Base-by-base conservation (phyloP, 768 basidiomycete species). In the Suillus ampliporus region DNA sequence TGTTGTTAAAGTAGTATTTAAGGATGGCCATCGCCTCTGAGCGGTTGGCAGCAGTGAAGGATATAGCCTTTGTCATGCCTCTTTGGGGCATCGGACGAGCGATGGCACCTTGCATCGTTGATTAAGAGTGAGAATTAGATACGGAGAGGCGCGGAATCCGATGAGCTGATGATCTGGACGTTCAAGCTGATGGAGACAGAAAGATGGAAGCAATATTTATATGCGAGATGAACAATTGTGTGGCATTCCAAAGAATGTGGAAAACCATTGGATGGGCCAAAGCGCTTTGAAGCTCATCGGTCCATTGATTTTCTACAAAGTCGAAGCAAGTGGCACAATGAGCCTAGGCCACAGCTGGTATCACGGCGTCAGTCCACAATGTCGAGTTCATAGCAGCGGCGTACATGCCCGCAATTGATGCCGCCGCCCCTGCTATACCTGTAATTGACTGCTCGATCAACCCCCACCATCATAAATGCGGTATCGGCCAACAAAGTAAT, bases 101-200 rank as follows among this genome's bases (percentile, higher is more conserved):
- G 75, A 28, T 57, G 63, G 69, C 70, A 69, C 71, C 65, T 71
- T 72, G 67, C 69, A 63, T 51, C 50, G 34, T 31, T 57, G 60
- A 19, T 43, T 14, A 41, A 35, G 47, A 31, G 59, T 21, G 14
- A 31, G 38, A 40, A 41, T 60, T 57, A 53, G 60, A 37, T 57
- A 44, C 28, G 53, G 38, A 58, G 46, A 59, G 56, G 64, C 48
- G 64, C 58, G 31, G 61, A 46, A 65, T 67, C 63, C 38, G 59
- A 66, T 67, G 50, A 65, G 69, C 56, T 52, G 51, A 61, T 62
- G 64, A 44, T 61, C 56, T 47, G 35, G 52, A 44, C 28, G 26
- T 48, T 26, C 46, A 46, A 61, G 57, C 21, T 61, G 66, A 65
- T 66, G 58, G 46, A 14, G 34, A 35, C 51, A 21, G 21, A 8